A percentile compares a stretch with the other conserved stretches of the same genome.
Evolutionary conservation across 148 eudicot genomes (phyloP).

Genomic region (Bassia scoparia): DNA sequence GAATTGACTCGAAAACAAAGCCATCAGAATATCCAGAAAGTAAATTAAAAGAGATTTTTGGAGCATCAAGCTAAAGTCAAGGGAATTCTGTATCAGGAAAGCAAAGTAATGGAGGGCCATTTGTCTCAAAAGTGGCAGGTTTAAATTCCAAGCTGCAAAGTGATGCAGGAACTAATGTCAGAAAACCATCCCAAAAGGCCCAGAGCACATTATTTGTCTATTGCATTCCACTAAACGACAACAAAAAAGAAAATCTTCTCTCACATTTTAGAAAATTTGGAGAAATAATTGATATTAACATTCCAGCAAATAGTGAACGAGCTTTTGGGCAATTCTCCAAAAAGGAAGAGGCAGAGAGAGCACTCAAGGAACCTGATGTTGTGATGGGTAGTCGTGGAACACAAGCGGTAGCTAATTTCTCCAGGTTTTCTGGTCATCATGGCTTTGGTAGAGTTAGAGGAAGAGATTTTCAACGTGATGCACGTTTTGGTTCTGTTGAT

Average conservation of each 20-base stretch:
- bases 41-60: conserved; percentile 32
- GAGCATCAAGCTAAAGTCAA: conserved; percentile 28
- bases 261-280: conserved; percentile 90
- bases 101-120: conserved; percentile 30
- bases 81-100: conserved; percentile 40
- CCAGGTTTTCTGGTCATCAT: conserved; percentile 46
- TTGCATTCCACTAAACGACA: conserved; percentile 75
- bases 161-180: conserved; percentile 38
- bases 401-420: too few species aligned
- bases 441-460: conserved; percentile 73
- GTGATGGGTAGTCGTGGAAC: conserved; percentile 97
- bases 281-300: conserved; percentile 73
- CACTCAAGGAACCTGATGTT: conserved; percentile 94
- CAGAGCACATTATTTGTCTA: conserved; percentile 71
- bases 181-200: conserved; percentile 67
- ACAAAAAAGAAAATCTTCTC: conserved; percentile 71
- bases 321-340: conserved; percentile 95
- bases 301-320: conserved; percentile 65
- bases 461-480: conserved; percentile 58
- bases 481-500: conserved; percentile 55
- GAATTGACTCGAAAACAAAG: too few species aligned
- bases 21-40: conserved; percentile 34
- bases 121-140: conserved; percentile 32
- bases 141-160: conserved; percentile 43
- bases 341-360: conserved; percentile 88